Base-by-base conservation (phyloP, 495 filamentous ascomycete species). In the Podospora pseudocomata region DNA sequence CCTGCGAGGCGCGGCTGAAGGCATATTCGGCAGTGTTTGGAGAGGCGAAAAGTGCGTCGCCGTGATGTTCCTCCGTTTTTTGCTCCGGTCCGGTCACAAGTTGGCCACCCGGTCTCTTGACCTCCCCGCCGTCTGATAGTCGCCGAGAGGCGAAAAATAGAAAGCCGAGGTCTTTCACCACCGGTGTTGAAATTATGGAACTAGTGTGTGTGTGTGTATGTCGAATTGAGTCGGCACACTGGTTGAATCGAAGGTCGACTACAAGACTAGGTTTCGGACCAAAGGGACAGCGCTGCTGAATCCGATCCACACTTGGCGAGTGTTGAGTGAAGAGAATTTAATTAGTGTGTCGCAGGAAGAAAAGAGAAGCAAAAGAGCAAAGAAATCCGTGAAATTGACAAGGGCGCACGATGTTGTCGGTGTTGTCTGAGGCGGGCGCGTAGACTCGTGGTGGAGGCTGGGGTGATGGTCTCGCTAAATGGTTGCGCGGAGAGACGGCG, bases 1-100 rank as follows among this genome's bases (percentile, higher is more conserved):
- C 70, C 82, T 80, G 68, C 83, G 79, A 56, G 79, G 79, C 27
- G 83, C 79, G 61, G 84, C 82, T 63, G 84, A 85, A 76, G 83
- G 84, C 84, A 87, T 87, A 55, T 79, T 85, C 76, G 60, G 68
- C 58, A 32, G 11, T 34, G 30, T 1, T 18, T 63, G 3, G n/a
- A 19, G 61, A 63, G 30, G n/a, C 11, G 30, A 39, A 63, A 63
- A 49, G 32, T 19, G 16, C 19, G 23, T 28, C 27, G 16, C 59
- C 23, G 56, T 60, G 3, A 49, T 63, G n/a, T 61, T 62, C 19
- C 28, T 63, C 61, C 61, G 34, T 60, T 20, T 55, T 34, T 67
- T 66, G 30, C 54, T 66, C 70, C 59, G 39, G 39, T 49, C 39
- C 39, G 13, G 71, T 73, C 60, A 58, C 64, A 65, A 58, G 64